Evolutionary conservation across 768 basidiomycete species (phyloP), one percentile per base, ranked within the genome.

Genomic region (Lactarius evosmus): DNA sequence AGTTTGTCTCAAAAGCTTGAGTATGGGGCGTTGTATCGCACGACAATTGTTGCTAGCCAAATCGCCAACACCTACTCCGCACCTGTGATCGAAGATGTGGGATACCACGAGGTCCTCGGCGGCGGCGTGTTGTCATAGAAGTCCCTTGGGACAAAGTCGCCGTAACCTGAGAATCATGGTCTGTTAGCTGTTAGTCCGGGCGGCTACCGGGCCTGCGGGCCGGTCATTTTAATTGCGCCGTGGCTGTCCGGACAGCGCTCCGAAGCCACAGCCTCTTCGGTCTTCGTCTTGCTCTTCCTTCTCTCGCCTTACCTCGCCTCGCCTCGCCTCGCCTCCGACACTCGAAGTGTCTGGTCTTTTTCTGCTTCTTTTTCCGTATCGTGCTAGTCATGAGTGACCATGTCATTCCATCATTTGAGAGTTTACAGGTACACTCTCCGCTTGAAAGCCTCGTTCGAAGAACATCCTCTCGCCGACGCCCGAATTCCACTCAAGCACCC

Each of bases 361-460:
- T 2, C 16, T 32, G 36, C 25, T 49, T 49, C 25, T 22, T 11
- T 11, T 32, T 41, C 19, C 51, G 6, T 33, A 19, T 27, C 46
- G 22, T 41, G 40, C 41, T 38, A 32, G 44, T 36, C 58, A 67
- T 66, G 66, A 54, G 38, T 34, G 60, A 62, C 19, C 52, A 58
- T 50, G 44, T 60, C 30, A 27, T 54, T 2, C 41, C 52, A 12
- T 46, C 52, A 14, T 40, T 65, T n/a, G 41, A 55, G 25, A 30
- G 51, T 33, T 60, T 81, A 22, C 69, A 76, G 57, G 70, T 73
- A 62, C 74, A 79, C 25, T 89, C 88, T 1, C 87, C 87, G 7
- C 77, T 88, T 44, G 81, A 84, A 44, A 76, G 80, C 3, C 80
- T 89, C 54, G 83, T 82, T 60, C 79, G 82, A 62, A 75, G 76